Evolutionary conservation across 2,329 filamentous ascomycete genomes (phyloP).

Genomic region (Aspergillus piperis): DNA sequence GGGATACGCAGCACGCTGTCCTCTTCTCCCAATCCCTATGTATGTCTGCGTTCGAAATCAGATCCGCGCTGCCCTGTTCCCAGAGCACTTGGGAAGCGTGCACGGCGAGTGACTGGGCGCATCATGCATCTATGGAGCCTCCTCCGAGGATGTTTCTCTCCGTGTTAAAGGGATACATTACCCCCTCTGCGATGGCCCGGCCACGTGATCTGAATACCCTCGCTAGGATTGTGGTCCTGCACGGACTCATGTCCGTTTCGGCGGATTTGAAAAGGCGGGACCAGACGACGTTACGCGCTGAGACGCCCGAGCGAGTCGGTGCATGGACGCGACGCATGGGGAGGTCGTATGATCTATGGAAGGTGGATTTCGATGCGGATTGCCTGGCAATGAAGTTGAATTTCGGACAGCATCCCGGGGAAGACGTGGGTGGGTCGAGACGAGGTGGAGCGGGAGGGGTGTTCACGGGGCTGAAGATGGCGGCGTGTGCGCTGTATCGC

Average conservation of each 20-base stretch:
- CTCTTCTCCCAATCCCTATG: constrained; percentile 67
- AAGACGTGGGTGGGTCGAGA: constrained; percentile 30
- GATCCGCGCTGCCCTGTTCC: constrained; percentile 58
- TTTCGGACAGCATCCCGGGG: constrained; percentile 16
- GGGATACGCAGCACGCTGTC: constrained; percentile 66
- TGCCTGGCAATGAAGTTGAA: constrained; percentile 40
- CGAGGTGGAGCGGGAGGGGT: constrained; percentile 24
- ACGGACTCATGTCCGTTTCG: constrained; percentile 63
- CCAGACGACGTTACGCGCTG: constrained; percentile 59
- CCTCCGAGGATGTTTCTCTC: constrained; percentile 45
- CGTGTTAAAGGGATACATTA: constrained; percentile 59
- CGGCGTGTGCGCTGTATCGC: constrained; percentile 60
- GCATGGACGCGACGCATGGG: constrained; percentile 57
- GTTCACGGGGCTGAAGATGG: constrained; percentile 52
- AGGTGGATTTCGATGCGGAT: constrained; percentile 58
- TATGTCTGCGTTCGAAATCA: constrained; percentile 66
- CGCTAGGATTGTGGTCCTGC: constrained; percentile 57
- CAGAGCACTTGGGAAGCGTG: constrained; percentile 58
- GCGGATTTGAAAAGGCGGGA: constrained; percentile 65
- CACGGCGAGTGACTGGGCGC: constrained; percentile 54
- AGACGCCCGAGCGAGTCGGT: constrained; percentile 38
- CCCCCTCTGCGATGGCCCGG: constrained; percentile 41
- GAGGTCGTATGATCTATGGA: constrained; percentile 60
- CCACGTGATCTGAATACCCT: constrained; percentile 52
- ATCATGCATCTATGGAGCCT: constrained; percentile 41